phyloP scores from a whole-genome alignment of 352 stramenopile species.

The Blastocystis sp. region DNA sequence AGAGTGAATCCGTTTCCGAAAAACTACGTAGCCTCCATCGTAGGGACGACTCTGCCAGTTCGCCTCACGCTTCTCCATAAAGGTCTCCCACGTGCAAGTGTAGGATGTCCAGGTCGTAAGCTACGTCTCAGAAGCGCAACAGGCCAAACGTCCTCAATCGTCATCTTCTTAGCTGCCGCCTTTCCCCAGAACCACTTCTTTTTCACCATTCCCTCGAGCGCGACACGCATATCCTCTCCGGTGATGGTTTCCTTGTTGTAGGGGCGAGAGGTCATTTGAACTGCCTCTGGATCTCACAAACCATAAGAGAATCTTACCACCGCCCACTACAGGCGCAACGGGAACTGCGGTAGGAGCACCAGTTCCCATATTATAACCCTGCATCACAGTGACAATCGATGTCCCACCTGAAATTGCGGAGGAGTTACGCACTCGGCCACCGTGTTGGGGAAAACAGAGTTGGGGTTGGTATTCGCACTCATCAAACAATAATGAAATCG shows the following conservation, averaged over 20 bases:
- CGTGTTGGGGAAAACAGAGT: background rate
- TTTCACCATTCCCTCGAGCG: background rate
- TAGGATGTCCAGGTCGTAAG: background rate
- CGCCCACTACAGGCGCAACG: background rate
- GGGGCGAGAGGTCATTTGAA: background rate
- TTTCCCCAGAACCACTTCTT: slow-evolving; percentile 51
- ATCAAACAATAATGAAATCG: background rate
- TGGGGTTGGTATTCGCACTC: background rate
- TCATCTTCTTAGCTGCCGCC: slow-evolving; percentile 21
- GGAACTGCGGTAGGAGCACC: background rate
- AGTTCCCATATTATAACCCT: background rate
- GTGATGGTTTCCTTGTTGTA: slow-evolving; percentile 41
- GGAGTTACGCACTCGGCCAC: background rate
- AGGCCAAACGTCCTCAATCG: background rate
- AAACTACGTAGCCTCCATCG: background rate
- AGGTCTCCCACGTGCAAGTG: slow-evolving; percentile 50
- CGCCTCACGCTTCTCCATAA: slow-evolving; percentile 17
- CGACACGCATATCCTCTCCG: slow-evolving; percentile 25
- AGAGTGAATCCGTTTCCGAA: background rate
- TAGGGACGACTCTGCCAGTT: slow-evolving; percentile 13
- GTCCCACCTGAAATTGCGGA: background rate
- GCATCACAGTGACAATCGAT: background rate
- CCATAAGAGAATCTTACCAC: background rate
- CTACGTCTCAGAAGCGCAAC: background rate
- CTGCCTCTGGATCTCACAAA: background rate